Evolutionary conservation across 2,329 filamentous ascomycete genomes (phyloP), one percentile per base, ranked within the genome.

Genomic region (Colletotrichum truncatum): DNA sequence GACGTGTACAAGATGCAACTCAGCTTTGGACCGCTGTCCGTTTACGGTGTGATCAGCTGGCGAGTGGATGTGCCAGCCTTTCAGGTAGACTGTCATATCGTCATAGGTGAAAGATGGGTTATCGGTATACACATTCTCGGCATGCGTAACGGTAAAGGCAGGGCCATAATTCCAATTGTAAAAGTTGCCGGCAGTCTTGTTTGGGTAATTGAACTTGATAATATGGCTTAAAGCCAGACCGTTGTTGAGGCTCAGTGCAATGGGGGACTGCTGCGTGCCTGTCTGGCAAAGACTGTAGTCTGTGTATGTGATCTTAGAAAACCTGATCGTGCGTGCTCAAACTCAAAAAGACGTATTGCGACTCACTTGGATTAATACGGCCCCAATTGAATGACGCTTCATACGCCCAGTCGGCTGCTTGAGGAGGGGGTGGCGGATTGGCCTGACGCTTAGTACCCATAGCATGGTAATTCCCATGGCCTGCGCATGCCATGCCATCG

Each of bases 141-240:
- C 62, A 62, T 79, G 74, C 11, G 74, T 66, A 39, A 82, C 67
- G 5, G 75, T 79, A 66, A 82, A 84, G 2, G 80, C 78, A 0
- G 65, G 65, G 81, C 83, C 83, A 61, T 83, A 84, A 18, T 80
- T 79, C 80, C 82, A 84, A 69, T 85, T 85, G 74, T 75, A 78
- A 62, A 83, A 77, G 49, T 76, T 75, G 1, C 83, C 83, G 2
- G 69, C 52, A 4, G 77, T 69, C 12, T 73, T 66, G 57, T 69
- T 66, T 4, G 73, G 69, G 71, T 82, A 84, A 68, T 79, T 74
- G 73, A 85, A 84, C 14, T 48, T 70, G 4, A 80, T 76, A 2
- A 72, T 72, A 69, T 84, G 81, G 25, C 73, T 74, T 18, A 71
- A 66, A 2, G 81, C 76, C 4, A 83, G 74, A 7, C 81, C 81